Evolutionary conservation across 2,329 filamentous ascomycete genomes (phyloP), one percentile per base, ranked within the genome.

Genomic region (Pseudopyricularia cyperi): DNA sequence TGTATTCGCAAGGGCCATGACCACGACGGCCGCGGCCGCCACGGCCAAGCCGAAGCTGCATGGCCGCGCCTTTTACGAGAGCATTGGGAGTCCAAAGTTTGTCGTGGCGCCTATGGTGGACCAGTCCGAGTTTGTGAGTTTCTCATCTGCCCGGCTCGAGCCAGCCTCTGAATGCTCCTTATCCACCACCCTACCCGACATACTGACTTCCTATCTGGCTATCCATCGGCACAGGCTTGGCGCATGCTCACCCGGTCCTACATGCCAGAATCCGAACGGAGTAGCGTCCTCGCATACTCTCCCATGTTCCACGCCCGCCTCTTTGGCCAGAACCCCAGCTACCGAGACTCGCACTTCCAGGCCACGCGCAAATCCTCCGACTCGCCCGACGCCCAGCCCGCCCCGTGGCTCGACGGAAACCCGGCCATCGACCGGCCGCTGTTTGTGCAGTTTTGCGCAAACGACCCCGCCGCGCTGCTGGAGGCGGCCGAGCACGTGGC

Each of bases 61-160:
- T 60, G 93, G 93, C 1, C 76, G 93, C 53, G 87, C 86, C 12
- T 97, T 98, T 65, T 98, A 97, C 63, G 83, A 96, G 71, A 95
- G 87, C 63, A 85, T 98, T 55, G 93, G 93, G 22, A 90, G 85
- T 55, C 93, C 93, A 2, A 95, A 88, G 68, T 83, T 86, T 58
- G 80, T 98, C 30, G 77, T 98, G 52, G 93, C 93, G 33, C 93
- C 93, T 34, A 98, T 98, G 93, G 93, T 98, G 22, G 91, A 98
- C 63, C 88, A 96, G 67, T 96, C 89, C 32, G 93, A 98, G 72
- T 96, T 97, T 72, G 90, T 95, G 73, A 58, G 84, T 73, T 46
- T n/a, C n/a, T n/a, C n/a, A n/a, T n/a, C n/a, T n/a, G n/a, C n/a
- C n/a, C n/a, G n/a, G n/a, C n/a, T n/a, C n/a, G n/a, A n/a, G n/a